Evolutionary conservation across 2,329 filamentous ascomycete species (phyloP).

Genomic region (Dryadomyces sulphureus): DNA sequence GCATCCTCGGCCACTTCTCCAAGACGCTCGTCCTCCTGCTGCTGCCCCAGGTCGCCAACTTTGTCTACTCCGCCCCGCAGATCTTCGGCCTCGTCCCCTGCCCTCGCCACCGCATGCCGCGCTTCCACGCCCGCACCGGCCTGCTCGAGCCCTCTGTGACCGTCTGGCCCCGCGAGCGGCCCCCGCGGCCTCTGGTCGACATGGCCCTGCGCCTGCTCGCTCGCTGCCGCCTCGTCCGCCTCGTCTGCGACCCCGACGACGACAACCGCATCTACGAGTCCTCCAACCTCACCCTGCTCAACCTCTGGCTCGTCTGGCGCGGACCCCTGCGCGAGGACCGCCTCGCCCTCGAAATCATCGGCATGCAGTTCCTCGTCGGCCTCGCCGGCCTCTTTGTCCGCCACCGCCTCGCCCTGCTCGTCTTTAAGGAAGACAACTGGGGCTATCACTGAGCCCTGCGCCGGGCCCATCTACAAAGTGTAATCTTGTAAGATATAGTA

Average conservation of each 20-base stretch:
- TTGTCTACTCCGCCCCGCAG: slow-evolving; percentile 83
- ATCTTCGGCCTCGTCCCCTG: slow-evolving; percentile 83
- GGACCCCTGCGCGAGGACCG: slow-evolving; percentile 80
- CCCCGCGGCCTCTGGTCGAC: slow-evolving; percentile 51
- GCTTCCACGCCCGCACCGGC: slow-evolving; percentile 73
- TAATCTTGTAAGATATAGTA: neutral
- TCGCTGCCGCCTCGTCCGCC: slow-evolving; percentile 49
- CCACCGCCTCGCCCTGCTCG: slow-evolving; percentile 69
- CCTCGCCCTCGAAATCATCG: slow-evolving; percentile 63
- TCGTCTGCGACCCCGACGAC: slow-evolving; percentile 51
- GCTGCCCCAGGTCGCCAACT: slow-evolving; percentile 92
- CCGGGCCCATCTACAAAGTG: no score
- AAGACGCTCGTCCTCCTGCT: slow-evolving; percentile 89
- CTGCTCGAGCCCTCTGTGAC: slow-evolving; percentile 78
- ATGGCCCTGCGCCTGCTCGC: slow-evolving; percentile 53
- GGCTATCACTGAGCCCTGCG: no score
- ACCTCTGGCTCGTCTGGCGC: slow-evolving; percentile 92
- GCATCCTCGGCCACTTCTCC: slow-evolving; percentile 93
- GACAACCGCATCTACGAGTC: slow-evolving; percentile 63
- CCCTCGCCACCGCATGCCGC: slow-evolving; percentile 79
- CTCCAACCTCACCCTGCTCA: slow-evolving; percentile 84
- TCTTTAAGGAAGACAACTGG: slow-evolving; percentile 85
- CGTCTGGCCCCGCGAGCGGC: slow-evolving; percentile 51
- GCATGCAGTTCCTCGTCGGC: slow-evolving; percentile 63
- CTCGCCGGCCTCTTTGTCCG: slow-evolving; percentile 72